Evolutionary conservation across 2,329 filamentous ascomycete species (phyloP).

Genomic region (Sporothrix sp.): DNA sequence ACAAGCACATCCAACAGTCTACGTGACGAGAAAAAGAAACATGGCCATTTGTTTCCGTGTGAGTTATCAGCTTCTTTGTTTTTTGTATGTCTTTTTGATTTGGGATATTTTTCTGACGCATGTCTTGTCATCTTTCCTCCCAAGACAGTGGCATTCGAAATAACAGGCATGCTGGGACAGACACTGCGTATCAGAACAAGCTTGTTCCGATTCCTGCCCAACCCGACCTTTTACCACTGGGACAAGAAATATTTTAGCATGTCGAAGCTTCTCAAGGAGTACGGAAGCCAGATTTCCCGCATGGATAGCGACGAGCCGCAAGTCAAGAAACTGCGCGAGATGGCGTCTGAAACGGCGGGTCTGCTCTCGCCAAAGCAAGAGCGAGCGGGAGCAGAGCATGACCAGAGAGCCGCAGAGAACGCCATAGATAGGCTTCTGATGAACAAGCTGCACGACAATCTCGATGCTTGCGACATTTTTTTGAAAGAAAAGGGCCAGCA

Average conservation of each 20-base stretch:
- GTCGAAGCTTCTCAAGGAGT: slow-evolving; percentile 32
- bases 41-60: slow-evolving; percentile 43
- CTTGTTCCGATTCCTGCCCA: slow-evolving; percentile 45
- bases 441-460: slow-evolving; percentile 30
- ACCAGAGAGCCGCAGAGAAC: slow-evolving; percentile 8
- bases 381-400: not conserved
- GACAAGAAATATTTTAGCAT: slow-evolving; percentile 39
- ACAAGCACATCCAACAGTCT: slow-evolving; percentile 40
- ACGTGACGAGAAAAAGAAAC: slow-evolving; percentile 28
- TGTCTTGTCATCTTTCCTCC: no score
- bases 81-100: no score
- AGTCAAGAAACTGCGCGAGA: slow-evolving; percentile 10
- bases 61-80: slow-evolving; percentile 16
- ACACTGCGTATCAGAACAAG: slow-evolving; percentile 40
- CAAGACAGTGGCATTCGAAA: slow-evolving; percentile 43
- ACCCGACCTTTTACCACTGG: slow-evolving; percentile 47
- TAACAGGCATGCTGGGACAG: slow-evolving; percentile 47
- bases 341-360: slow-evolving; percentile 8
- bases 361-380: slow-evolving; percentile 9
- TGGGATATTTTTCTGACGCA: not conserved
- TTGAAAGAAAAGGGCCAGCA: slow-evolving; percentile 25
- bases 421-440: slow-evolving; percentile 29
- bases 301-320: slow-evolving; percentile 8
- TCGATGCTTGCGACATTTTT: slow-evolving; percentile 35
- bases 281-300: slow-evolving; percentile 23